Evolutionary conservation across 306 rosid genomes (phyloP).

Genomic region (Comarum palustre): DNA sequence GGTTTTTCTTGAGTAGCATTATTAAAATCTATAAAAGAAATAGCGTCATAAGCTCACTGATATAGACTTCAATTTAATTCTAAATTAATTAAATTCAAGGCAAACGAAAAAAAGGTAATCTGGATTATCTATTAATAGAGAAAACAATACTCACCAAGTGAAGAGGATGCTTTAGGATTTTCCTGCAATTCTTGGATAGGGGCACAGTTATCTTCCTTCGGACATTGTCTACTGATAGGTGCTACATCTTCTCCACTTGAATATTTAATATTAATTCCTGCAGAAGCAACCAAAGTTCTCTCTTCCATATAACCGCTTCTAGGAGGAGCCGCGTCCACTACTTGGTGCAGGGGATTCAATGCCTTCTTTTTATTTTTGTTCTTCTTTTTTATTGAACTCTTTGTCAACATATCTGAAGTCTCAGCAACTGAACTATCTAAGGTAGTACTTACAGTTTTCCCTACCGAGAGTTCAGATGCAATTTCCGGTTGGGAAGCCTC

Average conservation of each 20-base stretch:
- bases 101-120: not conserved
- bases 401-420: conserved; percentile 23
- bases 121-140: conserved; percentile 15
- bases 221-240: conserved; percentile 28
- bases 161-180: conserved; percentile 9
- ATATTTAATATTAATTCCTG: conserved; percentile 9
- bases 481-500: conserved; percentile 28
- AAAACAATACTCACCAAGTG: conserved; percentile 31
- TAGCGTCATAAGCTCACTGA: conserved; percentile 20
- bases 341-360: conserved; percentile 28
- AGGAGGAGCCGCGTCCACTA: conserved; percentile 27
- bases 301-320: conserved; percentile 34
- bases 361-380: conserved; percentile 33
- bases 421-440: conserved; percentile 30
- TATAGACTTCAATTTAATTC: not conserved
- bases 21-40: conserved; percentile 33
- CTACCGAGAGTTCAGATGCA: conserved; percentile 33
- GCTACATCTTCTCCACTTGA: conserved; percentile 20
- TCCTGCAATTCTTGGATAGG: conserved; percentile 23
- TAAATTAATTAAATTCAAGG: not conserved
- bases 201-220: conserved; percentile 32
- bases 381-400: conserved; percentile 22
- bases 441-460: conserved; percentile 30
- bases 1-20: conserved; percentile 27
- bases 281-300: conserved; percentile 12